A percentile compares a stretch with the other conserved stretches of the same genome.
These are phyloP conservation scores for Toxoplasma gondii DNA, from an alignment of 169 alveolate species.

Conservation along the genomic window DNA sequence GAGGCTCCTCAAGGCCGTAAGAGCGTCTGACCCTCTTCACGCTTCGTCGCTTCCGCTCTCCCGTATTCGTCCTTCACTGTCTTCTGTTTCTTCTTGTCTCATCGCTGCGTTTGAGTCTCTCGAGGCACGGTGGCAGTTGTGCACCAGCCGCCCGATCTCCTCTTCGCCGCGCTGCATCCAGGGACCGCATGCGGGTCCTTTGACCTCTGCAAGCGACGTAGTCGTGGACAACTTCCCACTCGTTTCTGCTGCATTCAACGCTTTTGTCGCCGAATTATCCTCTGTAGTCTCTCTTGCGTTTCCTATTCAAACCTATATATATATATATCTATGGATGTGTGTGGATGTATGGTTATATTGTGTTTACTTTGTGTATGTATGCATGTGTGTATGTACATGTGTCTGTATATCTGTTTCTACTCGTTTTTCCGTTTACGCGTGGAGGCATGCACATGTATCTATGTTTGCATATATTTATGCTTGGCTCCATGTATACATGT, in stretches of 20 bases:
- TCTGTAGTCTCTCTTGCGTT: no score
- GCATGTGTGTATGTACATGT: neutral
- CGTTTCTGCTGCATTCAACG: no score
- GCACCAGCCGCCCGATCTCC: no score
- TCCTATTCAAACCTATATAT: no score
- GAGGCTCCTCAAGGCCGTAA: constrained; percentile 35
- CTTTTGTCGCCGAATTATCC: no score
- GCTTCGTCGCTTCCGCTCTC: neutral
- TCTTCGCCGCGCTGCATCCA: no score
- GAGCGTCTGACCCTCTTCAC: neutral
- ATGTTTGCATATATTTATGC: no score
- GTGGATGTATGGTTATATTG: neutral
- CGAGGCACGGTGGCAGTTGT: no score
- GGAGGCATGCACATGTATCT: neutral
- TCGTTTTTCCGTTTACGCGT: neutral
- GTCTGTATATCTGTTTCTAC: neutral
- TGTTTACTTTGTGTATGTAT: neutral
- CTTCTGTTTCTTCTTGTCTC: neutral
- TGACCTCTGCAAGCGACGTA: no score
- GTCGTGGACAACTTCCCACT: no score
- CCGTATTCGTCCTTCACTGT: neutral
- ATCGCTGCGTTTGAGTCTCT: no score
- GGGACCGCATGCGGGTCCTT: no score
- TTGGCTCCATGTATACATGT: neutral
- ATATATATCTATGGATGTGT: neutral